Base-by-base conservation (phyloP, 2,329 filamentous ascomycete genomes). In the Blastomyces parvus region DNA sequence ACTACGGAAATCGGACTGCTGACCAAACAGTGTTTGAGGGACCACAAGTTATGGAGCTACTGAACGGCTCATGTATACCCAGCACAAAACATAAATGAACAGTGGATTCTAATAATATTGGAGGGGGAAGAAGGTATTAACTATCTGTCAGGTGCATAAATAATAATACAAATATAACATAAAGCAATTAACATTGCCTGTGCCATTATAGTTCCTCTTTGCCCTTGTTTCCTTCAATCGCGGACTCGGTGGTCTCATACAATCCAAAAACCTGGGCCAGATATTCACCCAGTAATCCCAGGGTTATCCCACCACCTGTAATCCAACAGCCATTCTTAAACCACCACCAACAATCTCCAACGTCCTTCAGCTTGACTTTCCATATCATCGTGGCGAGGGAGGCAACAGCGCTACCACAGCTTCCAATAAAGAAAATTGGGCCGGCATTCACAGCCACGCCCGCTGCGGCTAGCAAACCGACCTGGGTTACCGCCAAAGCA, bases 331-430 rank as follows among this genome's bases (percentile, higher is more conserved):
- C 84, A 62, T 84, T 82, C 63, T 79, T 82, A 69, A 87, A 87
- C 84, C 84, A 87, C 79, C 82, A 84, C 82, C 84, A 86, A 68
- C 84, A 86, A 68, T 84, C 80, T 66, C 76, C 75, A 59, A 84
- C 82, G 60, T 80, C 81, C 64, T 84, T 81, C 65, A 87, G 69
- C 62, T 81, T 79, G 36, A 86, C 84, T 64, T 77, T 80, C 74
- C 80, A 80, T 25, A 86, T 85, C 83, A 86, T 86, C 19, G 81
- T 78, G 1, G 77, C 82, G 30, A 86, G 74, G 1, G 83, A 81
- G 42, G 79, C 66, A 33, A 78, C 77, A 9, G 83, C 83, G 64
- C 84, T 81, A 44, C 84, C 84, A 65, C 83, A 85, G 59, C 80
- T 82, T 6, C 83, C 83, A 13, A 80, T 68, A 64, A 83, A 86